Conservation (phyloP, 257 asterid species). For the Ligustrum vulgare region DNA sequence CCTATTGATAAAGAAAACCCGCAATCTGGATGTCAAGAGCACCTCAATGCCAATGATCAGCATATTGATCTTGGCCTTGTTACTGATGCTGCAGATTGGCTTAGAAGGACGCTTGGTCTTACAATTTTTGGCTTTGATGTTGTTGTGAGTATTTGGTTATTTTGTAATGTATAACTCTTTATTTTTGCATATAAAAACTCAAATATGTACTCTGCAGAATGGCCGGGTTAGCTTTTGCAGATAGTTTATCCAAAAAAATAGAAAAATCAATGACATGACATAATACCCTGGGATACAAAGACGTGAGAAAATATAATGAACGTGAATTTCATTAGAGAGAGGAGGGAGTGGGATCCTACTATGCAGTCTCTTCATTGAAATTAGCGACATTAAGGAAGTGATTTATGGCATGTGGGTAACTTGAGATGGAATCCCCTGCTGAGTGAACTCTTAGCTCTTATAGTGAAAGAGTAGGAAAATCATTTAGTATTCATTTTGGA, state of each 20-base stretch:
- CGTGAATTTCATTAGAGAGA: neutral
- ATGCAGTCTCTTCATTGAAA: neutral
- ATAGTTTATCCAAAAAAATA: neutral
- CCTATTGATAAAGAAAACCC: slow-evolving; percentile 60
- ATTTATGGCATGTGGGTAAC: neutral
- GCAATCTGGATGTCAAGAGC: slow-evolving; percentile 5
- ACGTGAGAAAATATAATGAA: neutral
- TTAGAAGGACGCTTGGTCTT: slow-evolving; percentile 69
- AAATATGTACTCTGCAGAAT: neutral
- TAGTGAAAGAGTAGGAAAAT: neutral
- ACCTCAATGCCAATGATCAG: slow-evolving; percentile 25
- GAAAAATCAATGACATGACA: neutral
- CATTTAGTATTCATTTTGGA: neutral
- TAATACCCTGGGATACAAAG: neutral
- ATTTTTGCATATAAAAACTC: neutral
- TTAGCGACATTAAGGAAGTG: neutral
- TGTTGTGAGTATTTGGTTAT: slow-evolving; percentile 58
- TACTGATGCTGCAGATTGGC: slow-evolving; percentile 74
- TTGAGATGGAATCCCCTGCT: neutral
- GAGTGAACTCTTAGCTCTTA: too few relatives aligned
- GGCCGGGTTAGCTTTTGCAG: slow-evolving; percentile 11
- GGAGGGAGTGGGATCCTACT: neutral
- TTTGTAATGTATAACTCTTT: neutral
- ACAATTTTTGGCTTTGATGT: slow-evolving; percentile 95
- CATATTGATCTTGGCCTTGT: slow-evolving; percentile 79